Evolutionary conservation across 2,329 filamentous ascomycete species (phyloP), one percentile per base, ranked within the genome.

Genomic region (Fusarium zealandicum): DNA sequence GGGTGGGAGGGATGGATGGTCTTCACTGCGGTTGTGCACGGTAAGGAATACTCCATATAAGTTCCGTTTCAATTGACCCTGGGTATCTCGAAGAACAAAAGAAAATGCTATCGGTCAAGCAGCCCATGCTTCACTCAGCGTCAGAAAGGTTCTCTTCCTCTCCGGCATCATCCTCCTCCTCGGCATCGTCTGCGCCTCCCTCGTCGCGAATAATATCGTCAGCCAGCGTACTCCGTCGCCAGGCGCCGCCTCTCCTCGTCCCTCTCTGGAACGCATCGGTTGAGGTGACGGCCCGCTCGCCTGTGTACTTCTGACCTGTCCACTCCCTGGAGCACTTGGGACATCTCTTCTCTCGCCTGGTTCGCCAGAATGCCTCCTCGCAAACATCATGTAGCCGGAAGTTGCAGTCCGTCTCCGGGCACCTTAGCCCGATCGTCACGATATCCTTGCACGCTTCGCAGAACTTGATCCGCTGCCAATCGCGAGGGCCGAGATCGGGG

Each of bases 381-480:
- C 92, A 97, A 43, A 87, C 85, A 59, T 92, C 84, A 71, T 97
- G 93, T 13, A 96, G 73, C 10, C 93, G 80, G 10, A 86, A 80
- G 25, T 75, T 78, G 71, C 93, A 97, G 16, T 86, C 80, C 31
- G 82, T 75, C 55, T 89, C 82, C 3, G 80, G 73, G 73, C 93
- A 96, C 48, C 93, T 83, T 79, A 92, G 83, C 1, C 93, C 92
- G 60, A 89, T 78, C 1, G 93, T 99, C 33, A 98, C 85, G 57
- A 98, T 89, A 61, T 96, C 92, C 72, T 86, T 90, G 74, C 95
- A 99, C 1, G 90, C 92, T 68, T 89, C 84, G 71, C 95, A 99
- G 59, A 87, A 85, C 75, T 95, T 96, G 71, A 99, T 90, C 58
- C 86, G 85, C 69, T 91, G 83, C 79, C 83, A 86, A 28, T 85